Evolutionary conservation across 2,329 filamentous ascomycete genomes (phyloP).

Genomic region (Grosmannia penicillata): DNA sequence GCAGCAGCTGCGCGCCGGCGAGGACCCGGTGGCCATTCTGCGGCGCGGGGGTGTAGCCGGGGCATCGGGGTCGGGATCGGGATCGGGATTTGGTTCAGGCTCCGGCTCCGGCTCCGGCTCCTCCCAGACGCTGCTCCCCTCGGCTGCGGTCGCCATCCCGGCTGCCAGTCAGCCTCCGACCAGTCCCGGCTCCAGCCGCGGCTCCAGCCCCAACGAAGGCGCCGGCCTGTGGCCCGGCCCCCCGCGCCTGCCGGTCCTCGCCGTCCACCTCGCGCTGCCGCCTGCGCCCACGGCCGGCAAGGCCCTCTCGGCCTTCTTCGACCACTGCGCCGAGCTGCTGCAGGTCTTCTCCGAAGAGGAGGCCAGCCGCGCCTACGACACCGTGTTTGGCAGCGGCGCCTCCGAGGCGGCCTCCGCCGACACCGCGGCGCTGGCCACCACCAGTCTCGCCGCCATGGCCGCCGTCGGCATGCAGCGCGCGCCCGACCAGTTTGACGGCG

Average conservation of each 20-base stretch:
- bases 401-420: neutral
- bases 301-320: slow-evolving; percentile 15
- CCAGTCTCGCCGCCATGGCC: slow-evolving; percentile 14
- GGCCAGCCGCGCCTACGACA: slow-evolving; percentile 7
- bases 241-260: neutral
- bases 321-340: slow-evolving; percentile 14
- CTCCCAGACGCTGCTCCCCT: no score
- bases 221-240: neutral
- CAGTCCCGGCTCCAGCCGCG: neutral
- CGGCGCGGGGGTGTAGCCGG: neutral
- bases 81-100: neutral
- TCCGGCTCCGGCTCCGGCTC: neutral
- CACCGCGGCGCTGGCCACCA: slow-evolving; percentile 8
- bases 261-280: slow-evolving; percentile 10
- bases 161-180: neutral
- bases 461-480: slow-evolving; percentile 17
- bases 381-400: slow-evolving; percentile 10
- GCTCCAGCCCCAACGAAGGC: neutral
- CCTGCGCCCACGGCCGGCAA: slow-evolving; percentile 8
- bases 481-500: slow-evolving; percentile 8
- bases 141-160: neutral
- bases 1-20: slow-evolving; percentile 12
- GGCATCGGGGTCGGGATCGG: neutral
- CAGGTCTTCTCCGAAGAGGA: slow-evolving; percentile 16
- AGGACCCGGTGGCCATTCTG: slow-evolving; percentile 7